Base-by-base conservation (phyloP, 2,329 filamentous ascomycete species). In the Penicillium oxalicum region DNA sequence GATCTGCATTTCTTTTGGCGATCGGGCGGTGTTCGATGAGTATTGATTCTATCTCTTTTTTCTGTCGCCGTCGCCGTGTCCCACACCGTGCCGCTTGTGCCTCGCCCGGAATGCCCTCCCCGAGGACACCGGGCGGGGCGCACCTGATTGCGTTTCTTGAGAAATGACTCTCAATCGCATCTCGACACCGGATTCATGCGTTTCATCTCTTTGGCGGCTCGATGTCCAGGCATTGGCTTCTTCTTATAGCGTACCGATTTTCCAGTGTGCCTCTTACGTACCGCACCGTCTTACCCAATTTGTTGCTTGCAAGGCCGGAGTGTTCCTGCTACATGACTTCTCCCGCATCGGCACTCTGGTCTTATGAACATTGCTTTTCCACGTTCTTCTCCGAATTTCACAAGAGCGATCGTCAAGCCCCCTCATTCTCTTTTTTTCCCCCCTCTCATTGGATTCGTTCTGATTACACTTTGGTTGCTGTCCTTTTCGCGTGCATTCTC, bases 401-500 rank as follows among this genome's bases (percentile, higher is more conserved):
- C 38, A 36, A 52, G 55, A 39, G 35, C 39, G 45, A 43, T 53
- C 43, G 51, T 28, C 42, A 13, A 37, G 24, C 38, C 36, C 12
- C 33, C 50, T 48, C 42, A 9, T 47, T 35, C 40, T 25, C 52
- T 48, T 40, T 9, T 43, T 35, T 41, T 32, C 37, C 44, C 34
- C 11, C 26, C 33, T 29, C 34, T 28, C 26, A 29, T 39, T 39
- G 9, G 18, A 45, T 29, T 5, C 8, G 12, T 40, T 32, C 42
- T 47, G 29, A 32, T 4, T 32, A 32, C 29, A 5, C 3, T 4
- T 11, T 32, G 44, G 51, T 40, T 50, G 43, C 48, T 52, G 48
- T 58, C 51, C 49, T 48, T 54, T 47, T 49, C 53, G 47, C 53
- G 58, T 60, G 57, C 58, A 61, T 65, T 50, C 54, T 51, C 60